Conservation (phyloP, 371 early-diverging fungal species). For the Neoconidiobolus thromboides region DNA sequence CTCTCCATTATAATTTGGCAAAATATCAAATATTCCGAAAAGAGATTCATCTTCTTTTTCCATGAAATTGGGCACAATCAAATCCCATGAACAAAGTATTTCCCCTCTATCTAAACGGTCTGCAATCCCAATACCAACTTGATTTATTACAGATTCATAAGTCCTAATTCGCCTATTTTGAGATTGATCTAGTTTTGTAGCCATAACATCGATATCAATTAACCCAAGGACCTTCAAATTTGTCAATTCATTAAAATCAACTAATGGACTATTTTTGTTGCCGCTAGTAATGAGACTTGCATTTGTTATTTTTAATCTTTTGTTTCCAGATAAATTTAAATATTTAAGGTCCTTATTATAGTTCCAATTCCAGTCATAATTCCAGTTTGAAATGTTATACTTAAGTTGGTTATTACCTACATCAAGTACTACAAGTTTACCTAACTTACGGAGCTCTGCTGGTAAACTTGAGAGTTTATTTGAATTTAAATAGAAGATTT, state of each 20-base stretch:
- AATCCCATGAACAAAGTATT: conserved; percentile 52
- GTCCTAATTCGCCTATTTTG: conserved; percentile 69
- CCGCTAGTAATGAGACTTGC: conserved; percentile 20
- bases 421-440: conserved; percentile 54
- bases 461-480: conserved; percentile 80
- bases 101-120: conserved; percentile 50
- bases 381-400: conserved; percentile 88
- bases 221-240: conserved; percentile 62
- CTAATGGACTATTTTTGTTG: conserved; percentile 12
- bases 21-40: conserved; percentile 73
- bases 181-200: conserved; percentile 63
- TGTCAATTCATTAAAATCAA: conserved; percentile 57
- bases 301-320: conserved; percentile 65
- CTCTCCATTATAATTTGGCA: conserved; percentile 28
- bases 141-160: conserved; percentile 57
- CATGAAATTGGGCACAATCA: conserved; percentile 63
- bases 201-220: conserved; percentile 72
- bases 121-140: conserved; percentile 71
- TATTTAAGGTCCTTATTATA: conserved; percentile 78
- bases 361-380: conserved; percentile 94
- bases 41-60: conserved; percentile 68
- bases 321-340: conserved; percentile 81
- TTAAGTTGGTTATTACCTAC: conserved; percentile 72
- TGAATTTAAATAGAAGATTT: conserved; percentile 64
- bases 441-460: conserved; percentile 70